phyloP scores from a whole-genome alignment of 2,329 filamentous ascomycete genomes.

The Ceratocystis destructans region DNA sequence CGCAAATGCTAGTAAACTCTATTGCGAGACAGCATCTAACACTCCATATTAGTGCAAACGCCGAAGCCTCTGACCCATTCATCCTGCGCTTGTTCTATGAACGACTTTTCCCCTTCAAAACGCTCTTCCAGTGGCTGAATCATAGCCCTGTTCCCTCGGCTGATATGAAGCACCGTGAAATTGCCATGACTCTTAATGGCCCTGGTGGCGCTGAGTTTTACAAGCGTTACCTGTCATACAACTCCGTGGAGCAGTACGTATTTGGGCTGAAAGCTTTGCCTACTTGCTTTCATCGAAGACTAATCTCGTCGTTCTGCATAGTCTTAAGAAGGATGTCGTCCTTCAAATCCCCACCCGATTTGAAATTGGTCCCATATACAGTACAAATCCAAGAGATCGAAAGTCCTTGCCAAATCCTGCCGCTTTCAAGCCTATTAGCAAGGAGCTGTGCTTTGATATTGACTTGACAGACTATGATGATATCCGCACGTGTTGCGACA shows the following conservation, averaged over 20 bases:
- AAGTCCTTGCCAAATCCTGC: slow-evolving; percentile 71
- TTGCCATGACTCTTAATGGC: slow-evolving; percentile 87
- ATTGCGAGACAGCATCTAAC: neutral
- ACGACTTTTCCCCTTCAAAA: slow-evolving; percentile 85
- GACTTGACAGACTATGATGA: slow-evolving; percentile 98
- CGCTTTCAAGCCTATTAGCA: slow-evolving; percentile 74
- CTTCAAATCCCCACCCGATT: slow-evolving; percentile 82
- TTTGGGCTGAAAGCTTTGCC: neutral
- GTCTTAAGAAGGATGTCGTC: slow-evolving; percentile 81
- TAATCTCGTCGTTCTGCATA: slow-evolving; percentile 24
- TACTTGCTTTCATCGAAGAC: neutral
- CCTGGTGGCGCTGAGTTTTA: slow-evolving; percentile 49
- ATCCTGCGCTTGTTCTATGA: slow-evolving; percentile 91
- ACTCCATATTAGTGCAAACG: slow-evolving; percentile 11
- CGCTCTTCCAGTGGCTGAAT: slow-evolving; percentile 95
- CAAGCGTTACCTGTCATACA: slow-evolving; percentile 69
- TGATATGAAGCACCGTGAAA: slow-evolving; percentile 88
- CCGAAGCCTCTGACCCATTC: slow-evolving; percentile 27
- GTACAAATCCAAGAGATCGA: slow-evolving; percentile 80
- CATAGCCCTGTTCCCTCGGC: slow-evolving; percentile 73
- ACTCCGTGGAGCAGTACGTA: slow-evolving; percentile 39
- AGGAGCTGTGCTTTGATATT: slow-evolving; percentile 97
- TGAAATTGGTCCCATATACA: slow-evolving; percentile 97
- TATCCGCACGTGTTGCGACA: slow-evolving; percentile 85
- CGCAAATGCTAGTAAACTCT: neutral